Base-by-base conservation (phyloP, 169 alveolate species). In the Cryptosporidium meleagridis region DNA sequence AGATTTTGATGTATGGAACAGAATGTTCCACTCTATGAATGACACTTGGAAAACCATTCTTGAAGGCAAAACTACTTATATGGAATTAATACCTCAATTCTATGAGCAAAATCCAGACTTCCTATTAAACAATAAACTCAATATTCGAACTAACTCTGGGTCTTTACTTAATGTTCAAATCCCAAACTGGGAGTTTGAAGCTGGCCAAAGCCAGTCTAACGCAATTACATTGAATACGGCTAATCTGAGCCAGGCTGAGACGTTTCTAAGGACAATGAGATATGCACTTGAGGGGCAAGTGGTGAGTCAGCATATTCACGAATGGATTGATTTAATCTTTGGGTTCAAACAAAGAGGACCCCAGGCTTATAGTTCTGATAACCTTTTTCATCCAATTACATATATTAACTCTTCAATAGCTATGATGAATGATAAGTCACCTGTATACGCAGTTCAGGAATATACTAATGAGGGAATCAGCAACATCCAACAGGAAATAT, bases 281-380 rank as follows among this genome's bases (percentile, higher is more conserved):
- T 93, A 93, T 70, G 99, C 99, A 6, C 94, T 98, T 23, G 99
- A 98, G 93, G 94, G 98, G 85, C 97, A 96, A 70, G 93, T 94
- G 89, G 99, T 97, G n/a, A 95, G 98, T 67, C 85, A 94, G 29
- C 89, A 95, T 69, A 61, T 98, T 41, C 95, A 97, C 92, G 95
- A 95, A 68, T 98, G 99, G 99, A 96, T 98, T 39, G 99, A 98
- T 86, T 93, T 97, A 48, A 97, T 98, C 23, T 98, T 97, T 94
- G 99, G 99, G 14, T 97, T 75, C 86, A 96, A 96, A 80, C 97
- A 97, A 91, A 93, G 94, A 71, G 98, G 97, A 14, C 91, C 92
- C 39, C 97, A 95, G 69, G 97, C 98, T 16, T 26, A 18, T 0
- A 45, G 8, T 16, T 72, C 84, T 44, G 85, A 94, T 92, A 96